Base-by-base conservation (phyloP, 352 stramenopile species). In the Phytophthora sp. region DNA sequence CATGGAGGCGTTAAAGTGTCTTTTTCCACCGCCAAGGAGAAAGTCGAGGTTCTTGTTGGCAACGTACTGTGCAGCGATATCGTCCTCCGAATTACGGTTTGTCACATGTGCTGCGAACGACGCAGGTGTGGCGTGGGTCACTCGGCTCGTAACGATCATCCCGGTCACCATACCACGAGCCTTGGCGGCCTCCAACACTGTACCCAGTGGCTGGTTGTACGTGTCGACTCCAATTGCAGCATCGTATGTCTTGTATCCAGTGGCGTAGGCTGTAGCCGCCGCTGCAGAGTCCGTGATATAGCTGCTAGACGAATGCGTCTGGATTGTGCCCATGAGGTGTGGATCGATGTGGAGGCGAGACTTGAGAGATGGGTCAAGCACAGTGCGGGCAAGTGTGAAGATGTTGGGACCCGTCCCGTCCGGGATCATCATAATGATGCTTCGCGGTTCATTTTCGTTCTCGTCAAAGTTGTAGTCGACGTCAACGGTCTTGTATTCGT, bases 371-470 rank as follows among this genome's bases (percentile, higher is more conserved):
- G 80, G 77, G 44, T 90, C 80, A 4, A 81, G 59, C 50, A 90
- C 74, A 1, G 77, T 85, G 37, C 80, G 76, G 28, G 77, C 77
- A 26, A 90, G 50, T 0, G 77, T 74, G 54, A 86, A 90, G 32
- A 90, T 69, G 66, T 90, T 87, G 39, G 80, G 80, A 1, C 76
- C 76, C 13, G 78, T 90, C 44, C 81, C 78, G 41, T 88, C 81
- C 1, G 78, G 81, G 58, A 90, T 88, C 81, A 88, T 90, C 76
- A 88, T 90, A 54, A 88, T 88, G 39, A 90, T 41, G 53, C 68
- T 85, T 46, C 81, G 81, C 1, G 78, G 63, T 1, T 56, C 27
- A 17, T 76, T 64, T 43, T 76, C 39, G 18, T 75, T 66, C 57
- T 88, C 78, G 38, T 88, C 81, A 20, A 81, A 74, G 37, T 46